Evolutionary conservation across 2,329 filamentous ascomycete species (phyloP).

Genomic region (Aspergillus japonicus): DNA sequence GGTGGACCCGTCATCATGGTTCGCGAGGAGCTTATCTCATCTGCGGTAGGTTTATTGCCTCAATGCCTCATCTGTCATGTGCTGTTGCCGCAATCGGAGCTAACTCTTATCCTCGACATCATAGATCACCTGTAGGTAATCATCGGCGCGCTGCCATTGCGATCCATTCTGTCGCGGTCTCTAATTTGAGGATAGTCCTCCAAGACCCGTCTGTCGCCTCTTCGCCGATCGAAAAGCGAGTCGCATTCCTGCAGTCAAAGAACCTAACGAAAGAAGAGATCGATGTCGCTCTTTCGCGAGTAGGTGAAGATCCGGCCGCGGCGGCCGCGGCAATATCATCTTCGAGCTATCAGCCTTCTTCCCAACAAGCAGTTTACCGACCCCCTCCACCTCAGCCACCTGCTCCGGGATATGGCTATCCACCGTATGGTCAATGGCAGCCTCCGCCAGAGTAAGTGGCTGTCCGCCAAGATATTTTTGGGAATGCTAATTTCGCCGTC

Average conservation of each 20-base stretch:
- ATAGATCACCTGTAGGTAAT: conserved; percentile 53
- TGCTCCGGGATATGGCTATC: conserved; percentile 49
- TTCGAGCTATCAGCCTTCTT: conserved; percentile 47
- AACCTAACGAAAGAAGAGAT: conserved; percentile 97
- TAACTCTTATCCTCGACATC: conserved; percentile 22
- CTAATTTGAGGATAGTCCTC: conserved; percentile 61
- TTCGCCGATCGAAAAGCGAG: conserved; percentile 86
- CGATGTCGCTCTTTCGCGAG: conserved; percentile 75
- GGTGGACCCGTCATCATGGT: conserved; percentile 63
- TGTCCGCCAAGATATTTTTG: background rate
- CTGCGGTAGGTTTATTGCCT: conserved; percentile 60
- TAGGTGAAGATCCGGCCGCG: conserved; percentile 58
- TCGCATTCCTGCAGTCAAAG: conserved; percentile 92
- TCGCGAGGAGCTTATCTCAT: conserved; percentile 87
- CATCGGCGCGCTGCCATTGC: conserved; percentile 4
- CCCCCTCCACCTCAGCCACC: conserved; percentile 39
- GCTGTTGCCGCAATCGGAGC: conserved; percentile 28
- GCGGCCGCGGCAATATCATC: conserved; percentile 46
- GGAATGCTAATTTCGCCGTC: conserved; percentile 3
- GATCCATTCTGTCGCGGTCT: conserved; percentile 7
- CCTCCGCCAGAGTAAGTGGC: conserved; percentile 53
- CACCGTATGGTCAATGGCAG: conserved; percentile 54
- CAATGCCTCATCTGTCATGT: conserved; percentile 17
- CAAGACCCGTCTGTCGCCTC: conserved; percentile 89
- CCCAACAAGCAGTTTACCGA: conserved; percentile 40